phyloP scores from a whole-genome alignment of 2,329 filamentous ascomycete genomes.

The Fusarium penzigii region DNA sequence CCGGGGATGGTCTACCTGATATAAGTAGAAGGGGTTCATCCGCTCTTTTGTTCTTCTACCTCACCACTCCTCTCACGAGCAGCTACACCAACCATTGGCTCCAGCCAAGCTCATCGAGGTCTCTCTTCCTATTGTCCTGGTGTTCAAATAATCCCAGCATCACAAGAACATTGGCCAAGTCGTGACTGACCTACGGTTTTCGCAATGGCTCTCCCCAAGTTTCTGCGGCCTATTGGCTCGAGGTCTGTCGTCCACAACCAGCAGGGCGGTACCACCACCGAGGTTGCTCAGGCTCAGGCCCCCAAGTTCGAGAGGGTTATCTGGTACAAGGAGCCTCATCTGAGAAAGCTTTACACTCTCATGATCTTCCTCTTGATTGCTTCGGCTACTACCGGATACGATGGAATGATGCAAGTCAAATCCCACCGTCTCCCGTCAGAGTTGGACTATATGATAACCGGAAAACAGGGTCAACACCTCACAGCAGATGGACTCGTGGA shows the following conservation, averaged over 20 bases:
- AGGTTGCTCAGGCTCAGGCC: conserved; percentile 44
- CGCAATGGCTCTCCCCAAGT: conserved; percentile 27
- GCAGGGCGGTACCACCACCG: conserved; percentile 19
- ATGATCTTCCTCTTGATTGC: conserved; percentile 57
- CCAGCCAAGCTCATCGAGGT: neutral
- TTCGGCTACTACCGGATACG: conserved; percentile 63
- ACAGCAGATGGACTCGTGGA: conserved; percentile 57
- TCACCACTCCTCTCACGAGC: neutral
- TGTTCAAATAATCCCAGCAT: conserved; percentile 1
- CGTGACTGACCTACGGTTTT: neutral
- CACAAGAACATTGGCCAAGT: conserved; percentile 2
- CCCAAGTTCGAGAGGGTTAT: conserved; percentile 55
- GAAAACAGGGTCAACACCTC: conserved; percentile 50
- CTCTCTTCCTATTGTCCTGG: neutral
- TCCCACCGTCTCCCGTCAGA: neutral
- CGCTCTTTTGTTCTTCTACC: neutral
- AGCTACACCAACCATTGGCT: neutral
- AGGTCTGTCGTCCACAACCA: conserved; percentile 14
- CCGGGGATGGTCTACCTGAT: neutral
- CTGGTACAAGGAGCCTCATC: conserved; percentile 58
- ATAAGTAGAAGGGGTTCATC: neutral
- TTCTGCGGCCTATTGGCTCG: conserved; percentile 25
- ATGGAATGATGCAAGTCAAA: conserved; percentile 49
- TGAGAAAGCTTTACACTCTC: conserved; percentile 57
- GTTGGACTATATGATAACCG: neutral